phyloP scores from a whole-genome alignment of 495 filamentous ascomycete genomes.

The Chlorociboria aeruginascens region DNA sequence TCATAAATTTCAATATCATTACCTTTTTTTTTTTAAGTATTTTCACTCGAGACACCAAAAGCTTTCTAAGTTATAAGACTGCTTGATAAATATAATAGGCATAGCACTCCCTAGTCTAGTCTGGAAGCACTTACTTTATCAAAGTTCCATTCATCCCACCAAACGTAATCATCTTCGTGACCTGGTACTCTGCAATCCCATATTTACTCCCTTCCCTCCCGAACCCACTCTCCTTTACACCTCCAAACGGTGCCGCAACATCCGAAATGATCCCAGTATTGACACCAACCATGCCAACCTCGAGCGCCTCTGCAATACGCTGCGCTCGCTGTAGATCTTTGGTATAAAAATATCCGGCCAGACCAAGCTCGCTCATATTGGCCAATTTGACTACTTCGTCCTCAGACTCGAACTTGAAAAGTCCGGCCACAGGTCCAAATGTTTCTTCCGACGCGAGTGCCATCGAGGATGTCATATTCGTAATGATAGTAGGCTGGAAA shows the following conservation, averaged over 20 bases:
- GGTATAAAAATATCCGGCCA: slow-evolving; percentile 82
- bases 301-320: slow-evolving; percentile 68
- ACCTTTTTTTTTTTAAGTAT: no score
- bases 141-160: slow-evolving; percentile 66
- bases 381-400: slow-evolving; percentile 73
- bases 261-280: slow-evolving; percentile 80
- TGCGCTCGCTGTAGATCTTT: slow-evolving; percentile 57
- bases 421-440: slow-evolving; percentile 72
- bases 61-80: no score
- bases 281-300: slow-evolving; percentile 84
- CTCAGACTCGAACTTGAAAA: slow-evolving; percentile 76
- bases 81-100: no score
- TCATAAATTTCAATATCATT: no score
- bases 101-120: no score
- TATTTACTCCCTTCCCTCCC: slow-evolving; percentile 86
- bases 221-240: slow-evolving; percentile 88
- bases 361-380: slow-evolving; percentile 63
- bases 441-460: slow-evolving; percentile 69
- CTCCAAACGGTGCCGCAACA: slow-evolving; percentile 75
- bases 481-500: slow-evolving; percentile 70
- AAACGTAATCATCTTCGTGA: slow-evolving; percentile 78
- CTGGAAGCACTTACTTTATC: no score
- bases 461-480: slow-evolving; percentile 71
- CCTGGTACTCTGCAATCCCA: slow-evolving; percentile 80
- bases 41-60: no score